Evolutionary conservation across 441 rosid species (phyloP), one percentile per base, ranked within the genome.

Genomic region (Populus hybrid): DNA sequence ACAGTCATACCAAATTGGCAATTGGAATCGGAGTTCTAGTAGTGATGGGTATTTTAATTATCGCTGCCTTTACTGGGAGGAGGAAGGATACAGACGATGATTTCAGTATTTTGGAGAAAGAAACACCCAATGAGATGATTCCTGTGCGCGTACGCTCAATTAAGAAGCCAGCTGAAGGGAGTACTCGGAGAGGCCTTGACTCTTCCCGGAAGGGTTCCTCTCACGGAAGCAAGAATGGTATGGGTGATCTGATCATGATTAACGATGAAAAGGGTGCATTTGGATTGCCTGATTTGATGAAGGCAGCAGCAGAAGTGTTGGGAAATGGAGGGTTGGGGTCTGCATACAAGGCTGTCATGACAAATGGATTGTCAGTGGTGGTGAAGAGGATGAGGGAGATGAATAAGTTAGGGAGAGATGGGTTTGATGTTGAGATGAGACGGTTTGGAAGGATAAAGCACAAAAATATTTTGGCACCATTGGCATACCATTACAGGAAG

Each of bases 311-410:
- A 0, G 96, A 95, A 80, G 96, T 92, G 64, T 84, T 95, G 0
- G 99, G 98, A 12, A 95, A 88, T 64, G 94, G 99, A 23, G 90
- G 95, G 42, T 76, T 95, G 63, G 99, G 99, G 53, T 95, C 98
- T 10, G 90, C 97, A 0, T 95, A 93, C 45, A 95, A 92, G 84
- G 99, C 99, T 1, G 81, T 78, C 61, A 84, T 95, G 95, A 68
- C 83, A 1, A 90, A 74, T 29, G 98, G 97, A 42, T 71, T 91
- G 72, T 79, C 91, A 0, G 97, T 95, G 75, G 99, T 91, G 79
- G 99, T 95, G 69, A 95, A 95, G 85, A 88, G 98, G 76, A 88
- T 91, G 82, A 84, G 91, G 76, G 97, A 90, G 77, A 91, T 95
- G 96, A 93, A 90, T 63, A 81, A 63, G 76, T 65, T 91, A 36